Conservation (phyloP, 176 grass and related monocot species). For the Chrysopogon serrulatus region DNA sequence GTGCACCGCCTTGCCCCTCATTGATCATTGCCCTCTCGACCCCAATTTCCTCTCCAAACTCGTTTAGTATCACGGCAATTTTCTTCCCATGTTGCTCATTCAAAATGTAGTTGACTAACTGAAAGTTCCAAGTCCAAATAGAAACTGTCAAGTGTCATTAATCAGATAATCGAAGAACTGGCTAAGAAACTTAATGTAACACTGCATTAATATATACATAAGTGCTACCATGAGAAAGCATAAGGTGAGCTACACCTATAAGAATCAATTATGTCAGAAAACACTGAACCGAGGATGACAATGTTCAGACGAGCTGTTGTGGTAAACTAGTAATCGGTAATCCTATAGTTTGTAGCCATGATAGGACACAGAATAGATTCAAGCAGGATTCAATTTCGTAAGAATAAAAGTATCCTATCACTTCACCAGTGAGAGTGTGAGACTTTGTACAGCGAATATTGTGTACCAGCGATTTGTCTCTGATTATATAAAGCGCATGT, state of each 20-base stretch:
- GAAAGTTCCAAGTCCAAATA: slow-evolving; percentile 26
- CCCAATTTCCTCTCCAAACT: slow-evolving; percentile 93
- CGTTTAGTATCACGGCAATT: slow-evolving; percentile 89
- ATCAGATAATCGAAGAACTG: neutral
- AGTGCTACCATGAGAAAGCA: neutral
- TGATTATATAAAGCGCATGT: neutral
- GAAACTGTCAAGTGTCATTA: neutral
- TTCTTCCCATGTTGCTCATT: slow-evolving; percentile 82
- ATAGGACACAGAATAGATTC: neutral
- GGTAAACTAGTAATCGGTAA: neutral
- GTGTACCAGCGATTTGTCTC: neutral
- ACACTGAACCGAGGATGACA: slow-evolving; percentile 4
- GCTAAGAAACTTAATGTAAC: neutral
- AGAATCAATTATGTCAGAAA: neutral
- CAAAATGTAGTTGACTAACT: slow-evolving; percentile 90
- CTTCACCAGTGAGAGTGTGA: neutral
- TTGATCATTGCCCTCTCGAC: slow-evolving; percentile 99
- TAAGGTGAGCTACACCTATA: neutral
- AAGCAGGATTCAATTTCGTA: slow-evolving; percentile 6
- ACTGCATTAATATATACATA: neutral
- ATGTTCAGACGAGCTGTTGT: neutral
- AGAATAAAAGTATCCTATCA: neutral
- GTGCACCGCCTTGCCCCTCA: slow-evolving; percentile 77
- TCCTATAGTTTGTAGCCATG: neutral
- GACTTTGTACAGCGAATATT: neutral